Base-by-base conservation (phyloP, 1,139 yeast genomes). In the Yamadazyma epiphylla region DNA sequence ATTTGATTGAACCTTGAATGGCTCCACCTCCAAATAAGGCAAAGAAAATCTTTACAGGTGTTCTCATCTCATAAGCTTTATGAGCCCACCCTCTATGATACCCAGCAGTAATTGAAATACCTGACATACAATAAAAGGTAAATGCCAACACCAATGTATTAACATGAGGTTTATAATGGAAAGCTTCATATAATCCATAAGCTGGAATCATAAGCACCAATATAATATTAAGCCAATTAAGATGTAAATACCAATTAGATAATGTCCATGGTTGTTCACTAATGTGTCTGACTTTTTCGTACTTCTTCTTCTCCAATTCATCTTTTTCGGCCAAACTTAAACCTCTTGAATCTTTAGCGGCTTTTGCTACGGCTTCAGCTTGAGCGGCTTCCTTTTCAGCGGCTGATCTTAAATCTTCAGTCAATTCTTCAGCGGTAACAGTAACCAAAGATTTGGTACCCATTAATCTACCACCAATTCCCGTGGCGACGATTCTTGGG, bases 11-110 rank as follows among this genome's bases (percentile, higher is more conserved):
- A 45, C 98, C 98, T 64, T 91, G 95, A 36, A 87, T 88, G 35
- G 96, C 86, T 34, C 95, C 95, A 26, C 95, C 94, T 36, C 98
- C 98, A 45, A 84, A 83, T 27, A 87, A 64, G 26, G 95, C 94
- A 49, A 73, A 81, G 48, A 83, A 72, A 27, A 86, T 43, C 44
- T 83, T 74, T 28, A 87, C 73, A 5, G 95, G 91, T 48, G 69
- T 53, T 31, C 71, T 68, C 26, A 94, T 96, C 36, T 74, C 74
- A 61, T 85, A 91, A 14, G 96, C 70, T 52, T 91, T 80, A 66
- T 91, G 98, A 22, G 98, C 74, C 61, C 72, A 80, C 41, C 76
- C 74, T 38, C 84, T 62, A 53, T 81, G 88, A 48, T 81, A 81
- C 3, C 86, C 80, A 4, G 94, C 98, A 23, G 98, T 91, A 55